Base-by-base conservation (phyloP, 306 rosid genomes). In the Gastrolobium bilobum region DNA sequence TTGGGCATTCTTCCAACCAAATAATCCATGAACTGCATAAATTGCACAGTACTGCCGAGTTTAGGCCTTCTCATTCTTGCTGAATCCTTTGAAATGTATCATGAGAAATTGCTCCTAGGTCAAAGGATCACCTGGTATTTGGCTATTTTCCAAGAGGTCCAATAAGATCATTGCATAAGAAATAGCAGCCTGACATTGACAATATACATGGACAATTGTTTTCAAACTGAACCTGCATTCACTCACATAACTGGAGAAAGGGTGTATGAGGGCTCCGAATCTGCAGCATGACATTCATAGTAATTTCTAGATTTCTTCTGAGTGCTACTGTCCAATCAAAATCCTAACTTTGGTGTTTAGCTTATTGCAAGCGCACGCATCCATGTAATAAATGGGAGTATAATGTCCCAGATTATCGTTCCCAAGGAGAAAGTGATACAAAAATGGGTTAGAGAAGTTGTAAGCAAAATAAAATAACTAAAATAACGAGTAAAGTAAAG, bases 41-140 rank as follows among this genome's bases (percentile, higher is more conserved):
- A 39, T 52, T 76, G 50, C 34, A 39, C 1, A 7, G 7, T 40
- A 5, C 65, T 14, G 7, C 5, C 13, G 53, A 14, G 44, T 39
- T 64, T 52, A 63, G 8, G 7, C 7, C 64, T 64, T 40, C 54
- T 52, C 34, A 64, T 77, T 52, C 64, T 51, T 37, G 61, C 50
- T 2, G 13, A 47, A 61, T 48, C 52, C 71, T 9, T 6, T 37
- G 71, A 62, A 75, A 62, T 1, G 6, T 14, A 15, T 62, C 20
- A 10, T 50, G 46, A 69, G 44, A 48, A 68, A 50, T 37, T 68
- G 42, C 20, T 68, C 42, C 57, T 2, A 13, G 79, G 53, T 33
- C 58, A 73, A 30, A 30, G 68, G 34, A 58, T 43, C 7, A 14
- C 35, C 54, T 15, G 31, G 56, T 73, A 57, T 58, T 20, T 4